Conservation (phyloP, 179 eudicot species). For the Carnegiea gigantea region DNA sequence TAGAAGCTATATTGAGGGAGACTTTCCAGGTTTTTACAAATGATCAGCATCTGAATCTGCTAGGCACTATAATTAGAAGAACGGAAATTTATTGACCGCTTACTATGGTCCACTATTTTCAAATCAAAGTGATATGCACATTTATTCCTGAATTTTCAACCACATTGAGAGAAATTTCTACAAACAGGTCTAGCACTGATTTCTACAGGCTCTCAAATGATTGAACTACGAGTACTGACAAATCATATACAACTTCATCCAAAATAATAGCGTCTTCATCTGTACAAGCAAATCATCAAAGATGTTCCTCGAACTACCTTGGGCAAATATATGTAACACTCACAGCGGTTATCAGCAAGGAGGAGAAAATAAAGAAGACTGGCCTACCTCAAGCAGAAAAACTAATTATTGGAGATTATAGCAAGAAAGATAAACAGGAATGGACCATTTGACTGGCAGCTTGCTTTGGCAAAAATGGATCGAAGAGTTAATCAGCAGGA, state of each 20-base stretch:
- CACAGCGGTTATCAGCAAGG: slow-evolving; percentile 31
- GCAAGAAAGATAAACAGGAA: slow-evolving; percentile 33
- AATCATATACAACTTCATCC: slow-evolving; percentile 36
- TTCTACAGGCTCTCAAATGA: slow-evolving; percentile 14
- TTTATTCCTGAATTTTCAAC: background rate
- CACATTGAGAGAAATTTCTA: background rate
- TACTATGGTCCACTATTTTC: background rate
- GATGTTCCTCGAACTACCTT: slow-evolving; percentile 42
- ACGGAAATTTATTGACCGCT: background rate
- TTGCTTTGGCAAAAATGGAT: slow-evolving; percentile 39
- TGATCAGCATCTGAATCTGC: background rate
- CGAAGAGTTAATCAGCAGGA: slow-evolving; percentile 36
- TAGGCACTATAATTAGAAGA: background rate
- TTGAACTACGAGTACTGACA: slow-evolving; percentile 22
- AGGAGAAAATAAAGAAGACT: slow-evolving; percentile 30
- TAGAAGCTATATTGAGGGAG: background rate
- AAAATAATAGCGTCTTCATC: slow-evolving; percentile 37
- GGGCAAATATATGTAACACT: slow-evolving; percentile 27
- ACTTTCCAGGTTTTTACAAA: background rate
- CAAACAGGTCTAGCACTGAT: slow-evolving; percentile 16
- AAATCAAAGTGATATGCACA: background rate
- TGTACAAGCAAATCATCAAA: slow-evolving; percentile 39
- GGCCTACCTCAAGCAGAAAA: slow-evolving; percentile 39
- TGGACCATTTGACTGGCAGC: slow-evolving; percentile 37
- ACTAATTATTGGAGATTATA: slow-evolving; percentile 38